Percentiles rank a stretch among this genome's conserved stretches.
Conservation (phyloP, 1,139 yeast species). For the Debaryomyces udenii region DNA sequence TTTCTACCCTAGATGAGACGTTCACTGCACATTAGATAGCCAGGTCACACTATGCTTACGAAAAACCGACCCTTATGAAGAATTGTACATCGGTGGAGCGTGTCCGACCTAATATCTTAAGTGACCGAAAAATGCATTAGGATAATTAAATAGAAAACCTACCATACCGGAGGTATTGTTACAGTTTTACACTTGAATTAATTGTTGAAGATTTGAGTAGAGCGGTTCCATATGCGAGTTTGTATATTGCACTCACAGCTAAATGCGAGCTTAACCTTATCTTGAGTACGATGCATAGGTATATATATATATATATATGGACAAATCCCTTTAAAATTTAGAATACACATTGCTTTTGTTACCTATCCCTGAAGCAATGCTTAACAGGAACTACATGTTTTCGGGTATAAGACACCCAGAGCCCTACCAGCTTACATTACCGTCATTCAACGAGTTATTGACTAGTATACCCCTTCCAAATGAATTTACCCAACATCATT, state of each 20-base stretch:
- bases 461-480: conserved; percentile 40
- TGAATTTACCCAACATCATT: conserved; percentile 22
- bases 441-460: conserved; percentile 42
- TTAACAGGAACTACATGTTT: conserved; percentile 10
- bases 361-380: not conserved
- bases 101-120: too few relatives aligned
- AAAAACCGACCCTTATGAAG: not conserved
- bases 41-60: not conserved
- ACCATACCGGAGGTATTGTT: conserved; percentile 4
- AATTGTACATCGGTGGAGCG: not conserved
- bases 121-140: conserved; percentile 5
- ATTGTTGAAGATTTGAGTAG: conserved; percentile 3
- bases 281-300: not conserved
- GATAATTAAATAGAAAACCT: conserved; percentile 1
- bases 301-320: conserved; percentile 1
- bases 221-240: not conserved
- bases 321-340: too few relatives aligned
- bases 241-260: conserved; percentile 1
- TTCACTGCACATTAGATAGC: not conserved
- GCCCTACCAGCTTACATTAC: conserved; percentile 24
- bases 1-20: not conserved
- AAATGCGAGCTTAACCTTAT: conserved; percentile 3
- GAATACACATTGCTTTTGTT: not conserved
- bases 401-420: conserved; percentile 11
- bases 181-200: not conserved